Evolutionary conservation across 768 basidiomycete genomes (phyloP).

Genomic region (Russula griseocarnosa): DNA sequence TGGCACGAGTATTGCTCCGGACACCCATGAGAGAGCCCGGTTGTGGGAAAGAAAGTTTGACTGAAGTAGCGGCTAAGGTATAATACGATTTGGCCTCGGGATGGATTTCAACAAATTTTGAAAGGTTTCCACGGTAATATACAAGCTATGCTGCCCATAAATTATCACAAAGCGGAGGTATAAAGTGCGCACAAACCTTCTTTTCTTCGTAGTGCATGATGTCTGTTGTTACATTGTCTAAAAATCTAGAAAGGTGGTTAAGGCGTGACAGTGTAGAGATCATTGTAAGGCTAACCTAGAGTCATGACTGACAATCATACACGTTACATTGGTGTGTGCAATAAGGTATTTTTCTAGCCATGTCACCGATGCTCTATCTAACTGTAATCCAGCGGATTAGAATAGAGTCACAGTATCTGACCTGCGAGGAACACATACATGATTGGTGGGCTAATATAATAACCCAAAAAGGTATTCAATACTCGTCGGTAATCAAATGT

Average conservation of each 20-base stretch:
- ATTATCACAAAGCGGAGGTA: constrained; percentile 24
- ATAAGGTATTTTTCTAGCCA: constrained; percentile 91
- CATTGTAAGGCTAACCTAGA: constrained; percentile 62
- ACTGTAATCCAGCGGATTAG: constrained; percentile 39
- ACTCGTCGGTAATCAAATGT: constrained; percentile 13
- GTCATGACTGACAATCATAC: constrained; percentile 94
- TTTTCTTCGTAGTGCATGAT: constrained; percentile 97
- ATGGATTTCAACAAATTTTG: constrained; percentile 81
- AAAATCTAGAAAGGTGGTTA: constrained; percentile 53
- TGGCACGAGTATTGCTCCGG: constrained; percentile 91
- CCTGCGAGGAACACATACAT: constrained; percentile 50
- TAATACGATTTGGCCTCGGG: constrained; percentile 97
- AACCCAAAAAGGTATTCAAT: constrained; percentile 42
- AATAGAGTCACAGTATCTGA: constrained; percentile 25
- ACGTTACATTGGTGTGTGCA: constrained; percentile 78
- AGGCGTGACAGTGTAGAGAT: neutral
- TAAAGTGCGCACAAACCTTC: constrained; percentile 49
- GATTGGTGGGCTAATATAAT: constrained; percentile 90
- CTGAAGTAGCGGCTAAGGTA: constrained; percentile 86
- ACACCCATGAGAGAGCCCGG: constrained; percentile 97
- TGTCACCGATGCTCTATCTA: constrained; percentile 77
- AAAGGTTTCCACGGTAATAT: constrained; percentile 91
- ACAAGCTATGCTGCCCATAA: constrained; percentile 55
- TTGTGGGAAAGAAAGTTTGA: constrained; percentile 94
- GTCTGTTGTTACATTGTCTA: constrained; percentile 93